Conservation (phyloP, 108 stramenopile species). For the Cyclotella choctawhatcheeana region DNA sequence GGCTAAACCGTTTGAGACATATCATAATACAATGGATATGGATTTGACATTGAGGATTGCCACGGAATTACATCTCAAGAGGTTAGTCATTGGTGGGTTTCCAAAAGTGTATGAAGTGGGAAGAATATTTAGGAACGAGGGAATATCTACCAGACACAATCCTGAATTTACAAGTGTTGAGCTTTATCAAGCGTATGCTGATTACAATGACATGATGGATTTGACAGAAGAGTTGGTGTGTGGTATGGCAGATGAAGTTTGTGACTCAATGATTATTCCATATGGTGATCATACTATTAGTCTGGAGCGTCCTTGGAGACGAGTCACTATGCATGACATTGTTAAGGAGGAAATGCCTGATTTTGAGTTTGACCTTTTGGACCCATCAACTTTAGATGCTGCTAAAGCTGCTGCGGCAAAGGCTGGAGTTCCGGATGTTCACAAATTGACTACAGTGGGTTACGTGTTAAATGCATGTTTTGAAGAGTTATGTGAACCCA, state of each 20-base stretch:
- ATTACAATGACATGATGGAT: constrained; percentile 98
- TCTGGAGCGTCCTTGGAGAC: constrained; percentile 92
- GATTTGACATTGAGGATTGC: constrained; percentile 97
- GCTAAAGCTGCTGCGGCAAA: constrained; percentile 77
- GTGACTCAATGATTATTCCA: constrained; percentile 70
- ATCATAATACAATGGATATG: constrained; percentile 94
- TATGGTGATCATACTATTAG: constrained; percentile 88
- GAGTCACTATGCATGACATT: constrained; percentile 97
- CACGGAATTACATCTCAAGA: constrained; percentile 97
- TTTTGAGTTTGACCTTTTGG: constrained; percentile 84
- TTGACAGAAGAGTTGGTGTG: constrained; percentile 92
- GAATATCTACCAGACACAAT: constrained; percentile 97
- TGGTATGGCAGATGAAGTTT: constrained; percentile 77
- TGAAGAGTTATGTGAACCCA: constrained; percentile 96
- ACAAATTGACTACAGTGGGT: constrained; percentile 73
- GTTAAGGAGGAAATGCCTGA: constrained; percentile 91
- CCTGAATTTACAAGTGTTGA: constrained; percentile 99
- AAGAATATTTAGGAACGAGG: constrained; percentile 99
- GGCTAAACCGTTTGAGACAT: constrained; percentile 98
- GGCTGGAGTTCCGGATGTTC: constrained; percentile 79
- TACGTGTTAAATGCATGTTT: constrained; percentile 95
- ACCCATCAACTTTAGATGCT: constrained; percentile 69
- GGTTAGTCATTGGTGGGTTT: constrained; percentile 97
- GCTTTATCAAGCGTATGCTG: constrained; percentile 98
- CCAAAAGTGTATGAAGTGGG: constrained; percentile 98